Conservation (phyloP, 352 stramenopile species). For the Phytophthora cajani region DNA sequence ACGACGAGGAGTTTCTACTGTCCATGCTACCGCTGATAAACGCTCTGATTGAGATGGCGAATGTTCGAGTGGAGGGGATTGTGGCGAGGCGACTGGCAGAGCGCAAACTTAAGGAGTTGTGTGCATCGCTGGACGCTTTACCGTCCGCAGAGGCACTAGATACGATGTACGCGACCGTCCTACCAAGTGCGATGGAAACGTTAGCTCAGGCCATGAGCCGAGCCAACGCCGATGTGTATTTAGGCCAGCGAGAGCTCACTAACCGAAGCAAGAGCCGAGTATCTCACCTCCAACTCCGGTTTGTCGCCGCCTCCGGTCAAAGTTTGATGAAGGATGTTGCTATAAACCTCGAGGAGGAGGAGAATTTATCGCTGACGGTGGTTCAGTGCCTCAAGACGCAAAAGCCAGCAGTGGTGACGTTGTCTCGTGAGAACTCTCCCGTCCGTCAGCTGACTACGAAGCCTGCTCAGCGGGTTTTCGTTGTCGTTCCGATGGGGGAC, state of each 20-base stretch:
- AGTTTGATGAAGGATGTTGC: conserved; percentile 60
- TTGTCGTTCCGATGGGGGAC: conserved; percentile 55
- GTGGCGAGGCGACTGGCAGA: conserved; percentile 42
- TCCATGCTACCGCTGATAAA: conserved; percentile 53
- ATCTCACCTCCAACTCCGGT: conserved; percentile 38
- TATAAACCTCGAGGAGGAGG: conserved; percentile 35
- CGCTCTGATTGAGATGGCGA: conserved; percentile 50
- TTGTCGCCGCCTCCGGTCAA: conserved; percentile 43
- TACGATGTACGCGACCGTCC: conserved; percentile 24
- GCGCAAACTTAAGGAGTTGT: conserved; percentile 29
- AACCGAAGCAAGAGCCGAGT: conserved; percentile 18
- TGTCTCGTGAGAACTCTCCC: conserved; percentile 35
- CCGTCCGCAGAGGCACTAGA: conserved; percentile 23
- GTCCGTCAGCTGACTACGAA: conserved; percentile 43
- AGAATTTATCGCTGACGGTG: conserved; percentile 42
- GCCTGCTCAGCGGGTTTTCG: conserved; percentile 41
- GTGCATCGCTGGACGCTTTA: conserved; percentile 17
- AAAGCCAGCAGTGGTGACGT: conserved; percentile 34
- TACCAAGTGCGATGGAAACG: conserved; percentile 40
- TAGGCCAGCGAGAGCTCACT: conserved; percentile 43
- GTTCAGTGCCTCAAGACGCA: conserved; percentile 60
- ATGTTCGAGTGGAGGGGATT: conserved; percentile 57
- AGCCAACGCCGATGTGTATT: conserved; percentile 53
- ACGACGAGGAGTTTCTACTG: conserved; percentile 65
- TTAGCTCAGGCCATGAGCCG: conserved; percentile 39